phyloP scores from a whole-genome alignment of 2,329 filamentous ascomycete species.

The Orbilia quercus region DNA sequence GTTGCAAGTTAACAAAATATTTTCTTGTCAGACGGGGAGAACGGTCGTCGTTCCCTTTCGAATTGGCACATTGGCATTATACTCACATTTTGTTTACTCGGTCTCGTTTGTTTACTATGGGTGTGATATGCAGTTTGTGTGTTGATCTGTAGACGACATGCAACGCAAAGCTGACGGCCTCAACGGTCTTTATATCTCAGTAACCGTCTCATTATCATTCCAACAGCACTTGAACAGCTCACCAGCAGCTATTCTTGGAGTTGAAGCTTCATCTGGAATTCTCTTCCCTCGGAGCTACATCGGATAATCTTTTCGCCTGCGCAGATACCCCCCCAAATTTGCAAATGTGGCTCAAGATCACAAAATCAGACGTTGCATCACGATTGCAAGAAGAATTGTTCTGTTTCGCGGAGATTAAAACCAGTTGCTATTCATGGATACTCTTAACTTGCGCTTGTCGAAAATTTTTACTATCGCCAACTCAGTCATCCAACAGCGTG shows the following conservation, averaged over 20 bases:
- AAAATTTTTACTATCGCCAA: conserved; percentile 7
- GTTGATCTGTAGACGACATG: conserved; percentile 55
- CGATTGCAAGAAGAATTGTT: background rate
- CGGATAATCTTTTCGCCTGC: conserved; percentile 43
- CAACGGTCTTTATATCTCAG: conserved; percentile 6
- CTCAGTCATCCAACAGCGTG: background rate
- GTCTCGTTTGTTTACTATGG: background rate
- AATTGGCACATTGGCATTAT: background rate
- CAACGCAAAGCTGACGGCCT: conserved; percentile 33
- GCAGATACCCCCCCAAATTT: conserved; percentile 7
- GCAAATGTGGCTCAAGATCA: conserved; percentile 17
- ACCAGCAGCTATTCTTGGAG: conserved; percentile 16
- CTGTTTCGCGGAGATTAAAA: conserved; percentile 19
- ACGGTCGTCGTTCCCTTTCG: background rate
- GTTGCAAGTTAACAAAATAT: conserved; percentile 9
- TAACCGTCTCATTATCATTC: background rate
- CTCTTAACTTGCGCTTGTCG: no score
- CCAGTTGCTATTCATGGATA: conserved; percentile 1
- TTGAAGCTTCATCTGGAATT: conserved; percentile 20
- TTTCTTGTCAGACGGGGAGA: background rate
- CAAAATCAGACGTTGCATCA: conserved; percentile 15
- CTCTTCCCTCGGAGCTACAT: conserved; percentile 34
- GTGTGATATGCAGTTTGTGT: conserved; percentile 44
- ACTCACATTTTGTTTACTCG: no score
- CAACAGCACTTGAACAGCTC: conserved; percentile 1